Base-by-base conservation (phyloP, 768 basidiomycete genomes). In the Boletus patriciae region DNA sequence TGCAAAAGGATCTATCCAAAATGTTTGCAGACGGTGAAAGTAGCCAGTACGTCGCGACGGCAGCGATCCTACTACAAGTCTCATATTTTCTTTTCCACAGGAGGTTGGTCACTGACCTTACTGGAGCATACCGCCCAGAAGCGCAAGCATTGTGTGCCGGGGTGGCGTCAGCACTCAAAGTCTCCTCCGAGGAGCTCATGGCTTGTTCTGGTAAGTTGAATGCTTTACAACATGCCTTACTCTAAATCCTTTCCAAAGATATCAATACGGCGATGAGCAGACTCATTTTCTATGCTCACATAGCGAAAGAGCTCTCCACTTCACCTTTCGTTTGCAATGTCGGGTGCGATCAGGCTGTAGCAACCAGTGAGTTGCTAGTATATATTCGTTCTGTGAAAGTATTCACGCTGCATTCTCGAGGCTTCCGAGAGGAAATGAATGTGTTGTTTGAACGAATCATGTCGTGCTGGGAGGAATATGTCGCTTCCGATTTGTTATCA, bases 1-100 rank as follows among this genome's bases (percentile, higher is more conserved):
- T 92, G 44, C 82, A 85, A 55, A 74, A 78, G 19, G 90, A 94
- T 67, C 72, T 91, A 37, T 61, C 70, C 3, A 73, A 73, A 50
- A 78, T 80, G 48, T 69, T 70, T 21, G 73, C 73, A 8, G 75
- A 74, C 11, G 75, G 76, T 44, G 76, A 76, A 46, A 72, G 74
- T 50, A 73, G 76, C 43, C 66, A 60, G 87, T 87, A 68, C 45
- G 79, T 70, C 43, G 18, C 47, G 13, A 58, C 36, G 23, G 2
- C 15, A 41, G 15, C 52, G 31, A 23, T 34, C 37, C 2, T 33
- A n/a, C 33, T 12, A 34, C 19, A 23, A 23, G 15, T 46, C 37
- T 56, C 10, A 45, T 15, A 33, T 55, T 46, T 58, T 47, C n/a
- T 40, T 44, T 37, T 55, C 5, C 38, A 10, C 57, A 83, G 84